These are phyloP conservation scores for Colletotrichum sp. DNA, from an alignment of 2,329 filamentous ascomycete genomes.

Conservation along the genomic window DNA sequence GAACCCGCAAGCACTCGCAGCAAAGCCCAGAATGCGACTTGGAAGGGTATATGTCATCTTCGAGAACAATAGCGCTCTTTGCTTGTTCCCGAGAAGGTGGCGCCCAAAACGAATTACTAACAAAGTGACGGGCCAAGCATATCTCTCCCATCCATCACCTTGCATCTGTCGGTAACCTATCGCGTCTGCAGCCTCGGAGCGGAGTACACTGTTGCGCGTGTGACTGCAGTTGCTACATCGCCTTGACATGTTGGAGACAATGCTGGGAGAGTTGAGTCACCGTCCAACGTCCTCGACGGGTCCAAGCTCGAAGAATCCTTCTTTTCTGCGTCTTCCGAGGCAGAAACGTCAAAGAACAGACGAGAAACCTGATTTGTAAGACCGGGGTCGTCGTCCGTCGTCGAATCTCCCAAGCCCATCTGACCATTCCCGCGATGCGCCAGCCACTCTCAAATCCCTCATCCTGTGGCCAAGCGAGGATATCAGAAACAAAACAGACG, in stretches of 20 bases:
- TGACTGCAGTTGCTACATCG: neutral
- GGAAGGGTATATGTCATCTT: neutral
- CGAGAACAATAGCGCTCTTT: slow-evolving; percentile 2
- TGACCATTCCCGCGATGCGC: neutral
- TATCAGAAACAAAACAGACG: neutral
- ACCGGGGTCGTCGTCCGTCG: neutral
- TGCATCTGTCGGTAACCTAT: slow-evolving; percentile 16
- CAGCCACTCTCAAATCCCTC: neutral
- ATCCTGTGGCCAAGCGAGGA: neutral
- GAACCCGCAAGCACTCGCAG: neutral
- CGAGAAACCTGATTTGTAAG: neutral
- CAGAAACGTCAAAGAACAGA: neutral
- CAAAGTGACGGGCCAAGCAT: neutral
- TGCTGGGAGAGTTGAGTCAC: neutral
- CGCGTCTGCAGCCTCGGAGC: neutral
- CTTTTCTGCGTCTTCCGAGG: neutral
- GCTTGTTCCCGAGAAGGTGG: neutral
- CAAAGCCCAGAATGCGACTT: neutral
- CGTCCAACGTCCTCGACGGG: neutral
- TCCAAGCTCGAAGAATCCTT: neutral
- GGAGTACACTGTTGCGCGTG: neutral
- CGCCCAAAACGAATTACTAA: neutral
- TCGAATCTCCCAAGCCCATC: neutral
- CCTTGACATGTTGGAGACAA: neutral
- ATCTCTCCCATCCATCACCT: neutral